Percentiles rank a stretch among this genome's conserved stretches.
Conservation (phyloP, 2,329 filamentous ascomycete species). For the Talaromyces sp. region DNA sequence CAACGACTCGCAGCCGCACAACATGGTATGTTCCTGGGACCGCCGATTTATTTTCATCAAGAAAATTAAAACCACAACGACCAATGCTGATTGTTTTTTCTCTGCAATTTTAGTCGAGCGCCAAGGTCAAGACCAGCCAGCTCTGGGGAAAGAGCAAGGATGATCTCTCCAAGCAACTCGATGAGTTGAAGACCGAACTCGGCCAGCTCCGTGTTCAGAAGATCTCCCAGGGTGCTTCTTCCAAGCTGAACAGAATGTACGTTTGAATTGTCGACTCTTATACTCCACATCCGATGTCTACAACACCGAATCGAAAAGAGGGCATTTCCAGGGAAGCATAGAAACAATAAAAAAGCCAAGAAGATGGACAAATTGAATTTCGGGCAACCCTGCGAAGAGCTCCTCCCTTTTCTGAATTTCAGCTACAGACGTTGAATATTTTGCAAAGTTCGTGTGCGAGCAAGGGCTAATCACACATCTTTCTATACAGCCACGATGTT, state of each 20-base stretch:
- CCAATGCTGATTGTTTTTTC: slow-evolving; percentile 18
- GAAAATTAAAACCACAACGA: background rate
- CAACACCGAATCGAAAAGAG: background rate
- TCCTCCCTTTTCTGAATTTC: background rate
- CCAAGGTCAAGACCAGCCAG: slow-evolving; percentile 87
- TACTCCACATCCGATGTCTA: background rate
- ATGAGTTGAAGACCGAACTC: slow-evolving; percentile 93
- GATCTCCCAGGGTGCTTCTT: slow-evolving; percentile 84
- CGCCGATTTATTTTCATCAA: background rate
- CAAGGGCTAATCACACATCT: slow-evolving; percentile 18
- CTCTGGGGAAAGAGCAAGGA: slow-evolving; percentile 99
- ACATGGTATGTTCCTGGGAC: slow-evolving; percentile 34
- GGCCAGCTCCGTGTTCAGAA: slow-evolving; percentile 97
- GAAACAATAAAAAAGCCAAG: background rate
- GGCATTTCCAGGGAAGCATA: background rate
- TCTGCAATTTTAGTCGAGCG: slow-evolving; percentile 47
- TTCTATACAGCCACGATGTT: slow-evolving; percentile 74
- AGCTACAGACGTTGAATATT: background rate
- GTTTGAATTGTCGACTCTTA: slow-evolving; percentile 27
- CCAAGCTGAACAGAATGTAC: slow-evolving; percentile 98
- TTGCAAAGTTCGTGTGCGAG: background rate
- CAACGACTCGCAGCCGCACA: slow-evolving; percentile 35
- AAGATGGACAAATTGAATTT: background rate
- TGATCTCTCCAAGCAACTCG: slow-evolving; percentile 91
- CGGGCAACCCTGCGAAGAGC: background rate